Evolutionary conservation across 306 rosid genomes (phyloP), one percentile per base, ranked within the genome.

Genomic region (Lathyrus sativus): DNA sequence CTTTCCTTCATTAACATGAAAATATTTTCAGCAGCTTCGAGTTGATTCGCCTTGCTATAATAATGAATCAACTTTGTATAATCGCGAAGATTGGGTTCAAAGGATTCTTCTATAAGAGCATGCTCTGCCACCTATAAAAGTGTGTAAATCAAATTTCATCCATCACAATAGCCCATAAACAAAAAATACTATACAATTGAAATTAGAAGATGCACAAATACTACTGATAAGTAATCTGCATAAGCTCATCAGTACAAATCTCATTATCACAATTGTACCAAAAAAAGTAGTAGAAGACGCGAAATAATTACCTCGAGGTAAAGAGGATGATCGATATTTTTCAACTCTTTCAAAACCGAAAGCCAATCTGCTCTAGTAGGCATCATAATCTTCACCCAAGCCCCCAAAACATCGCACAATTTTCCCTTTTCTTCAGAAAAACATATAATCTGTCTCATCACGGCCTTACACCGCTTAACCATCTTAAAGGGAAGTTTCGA

Each of bases 341-440:
- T 81, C 84, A 92, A 79, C 63, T 88, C 85, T 71, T 88, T 92
- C 35, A 92, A 74, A 90, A 92, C 81, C 6, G 77, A 72, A 74
- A 92, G 96, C 96, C 98, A 92, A 38, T 92, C 91, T 60, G 93
- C 91, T 80, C 96, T 82, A 5, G 48, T 22, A 64, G 98, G 98
- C 85, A 65, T 90, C 98, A 88, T 92, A 42, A 77, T 62, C 76
- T 78, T 76, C 76, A 76, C 91, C 98, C 98, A 92, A 67, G 88
- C 82, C 42, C 45, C 51, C 70, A 92, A 78, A 46, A 92, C 60
- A 74, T 86, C 96, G 44, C 53, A 72, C 53, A 88, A 44, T 42
- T 31, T 39, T 2, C 86, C 91, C 62, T 82, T 85, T 2, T 80
- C 75, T 9, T 74, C 68, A 18, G 91, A 80, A 63, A 76, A 90